Evolutionary conservation across 2,329 filamentous ascomycete species (phyloP), one percentile per base, ranked within the genome.

Genomic region (Proliferodiscus dingleyae): DNA sequence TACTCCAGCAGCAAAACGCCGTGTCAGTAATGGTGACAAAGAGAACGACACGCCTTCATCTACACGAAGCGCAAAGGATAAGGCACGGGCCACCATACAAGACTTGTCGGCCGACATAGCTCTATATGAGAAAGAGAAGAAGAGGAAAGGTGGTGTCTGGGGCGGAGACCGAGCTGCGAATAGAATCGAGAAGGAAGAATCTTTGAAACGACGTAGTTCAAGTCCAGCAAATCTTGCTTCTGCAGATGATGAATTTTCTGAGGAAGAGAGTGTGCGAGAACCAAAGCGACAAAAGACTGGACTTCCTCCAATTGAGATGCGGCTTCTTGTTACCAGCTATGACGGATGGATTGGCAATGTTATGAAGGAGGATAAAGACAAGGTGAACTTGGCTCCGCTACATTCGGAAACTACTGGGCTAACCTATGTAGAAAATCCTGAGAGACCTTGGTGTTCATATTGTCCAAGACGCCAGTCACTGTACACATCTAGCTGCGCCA

Each of bases 121-220:
- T 2, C 71, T 94, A 24, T 98, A 93, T 60, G 86, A 97, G 61
- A 95, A 93, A 63, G 93, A 98, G 68, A 89, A 80, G 71, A 96
- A 95, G 69, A 81, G 93, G 63, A 50, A 80, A 71, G 40, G 71
- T 63, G 3, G 47, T 37, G 71, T 74, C 0, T 84, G 79, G 73
- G 80, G 81, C 19, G 80, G 80, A 18, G 83, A 81, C 58, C 71
- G 79, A 40, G 80, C 80, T 1, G 74, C 78, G 2, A 76, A 82
- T 44, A 65, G 71, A 47, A 70, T 77, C 15, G 80, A 84, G 45
- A 76, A 73, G 57, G 68, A 73, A 41, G 63, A 63, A 55, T 58
- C 47, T 7, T 30, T 46, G 8, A 55, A 61, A 43, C 55, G 34
- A 13, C 34, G 57, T 24, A 64, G 60, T 34, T 70, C 69, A 6